These are phyloP conservation scores for Cenchrus fungigraminus DNA, from an alignment of 176 grass and related monocot species.

Conservation along the genomic window DNA sequence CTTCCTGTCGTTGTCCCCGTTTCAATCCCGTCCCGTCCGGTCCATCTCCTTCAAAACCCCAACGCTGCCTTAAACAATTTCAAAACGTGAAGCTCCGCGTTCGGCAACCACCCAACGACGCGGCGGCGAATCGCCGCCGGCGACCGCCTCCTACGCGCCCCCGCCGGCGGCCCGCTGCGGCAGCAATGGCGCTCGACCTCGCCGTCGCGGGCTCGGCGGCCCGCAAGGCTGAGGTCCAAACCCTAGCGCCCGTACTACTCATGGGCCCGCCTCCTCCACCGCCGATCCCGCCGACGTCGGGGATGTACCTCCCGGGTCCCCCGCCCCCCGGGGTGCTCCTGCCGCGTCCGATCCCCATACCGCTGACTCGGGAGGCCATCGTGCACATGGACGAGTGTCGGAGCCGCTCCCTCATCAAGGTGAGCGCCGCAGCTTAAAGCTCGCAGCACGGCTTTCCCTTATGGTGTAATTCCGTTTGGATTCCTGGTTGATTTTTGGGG, in stretches of 20 bases:
- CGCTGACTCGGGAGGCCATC: slow-evolving; percentile 19
- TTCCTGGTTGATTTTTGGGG: slow-evolving; percentile 36
- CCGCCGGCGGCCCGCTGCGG: slow-evolving; percentile 17
- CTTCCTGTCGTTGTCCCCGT: background rate
- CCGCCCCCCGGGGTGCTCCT: slow-evolving; percentile 26
- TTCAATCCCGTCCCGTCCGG: background rate
- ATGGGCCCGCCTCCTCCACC: slow-evolving; percentile 48
- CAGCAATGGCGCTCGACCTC: slow-evolving; percentile 51
- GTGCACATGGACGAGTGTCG: slow-evolving; percentile 49
- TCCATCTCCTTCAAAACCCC: slow-evolving; percentile 5
- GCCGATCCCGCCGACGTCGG: slow-evolving; percentile 37
- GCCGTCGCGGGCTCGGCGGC: slow-evolving; percentile 18
- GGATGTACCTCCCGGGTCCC: slow-evolving; percentile 35
- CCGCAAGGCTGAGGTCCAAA: slow-evolving; percentile 36
- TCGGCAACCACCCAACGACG: background rate
- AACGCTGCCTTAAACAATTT: slow-evolving; percentile 37
- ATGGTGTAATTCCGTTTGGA: slow-evolving; percentile 3
- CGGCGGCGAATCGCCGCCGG: slow-evolving; percentile 9
- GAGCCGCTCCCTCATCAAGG: slow-evolving; percentile 61
- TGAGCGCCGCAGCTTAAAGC: slow-evolving; percentile 18
- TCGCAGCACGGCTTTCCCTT: background rate
- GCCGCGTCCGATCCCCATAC: slow-evolving; percentile 26
- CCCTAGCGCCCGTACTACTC: slow-evolving; percentile 36
- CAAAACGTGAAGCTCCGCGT: slow-evolving; percentile 35
- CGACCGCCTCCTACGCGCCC: background rate